phyloP scores from a whole-genome alignment of 495 filamentous ascomycete species.

The Penicillium parvum region DNA sequence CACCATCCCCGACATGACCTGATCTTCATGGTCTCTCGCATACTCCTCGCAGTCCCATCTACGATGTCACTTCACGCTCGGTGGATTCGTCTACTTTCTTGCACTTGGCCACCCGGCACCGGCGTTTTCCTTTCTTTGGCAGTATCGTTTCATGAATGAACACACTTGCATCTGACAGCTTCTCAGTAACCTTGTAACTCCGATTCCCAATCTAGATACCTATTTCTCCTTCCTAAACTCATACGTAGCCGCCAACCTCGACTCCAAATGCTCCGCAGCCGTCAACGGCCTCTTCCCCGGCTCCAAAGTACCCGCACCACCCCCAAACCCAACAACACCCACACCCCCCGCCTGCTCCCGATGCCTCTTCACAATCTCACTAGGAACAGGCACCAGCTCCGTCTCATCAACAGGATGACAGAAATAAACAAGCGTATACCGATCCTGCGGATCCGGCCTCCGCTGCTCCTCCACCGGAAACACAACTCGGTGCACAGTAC shows the following conservation, averaged over 20 bases:
- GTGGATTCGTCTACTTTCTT: slow-evolving; percentile 14
- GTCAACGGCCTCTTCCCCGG: slow-evolving; percentile 63
- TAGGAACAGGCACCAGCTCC: slow-evolving; percentile 72
- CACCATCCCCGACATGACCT: slow-evolving; percentile 5
- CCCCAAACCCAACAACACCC: slow-evolving; percentile 40
- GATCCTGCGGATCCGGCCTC: slow-evolving; percentile 52
- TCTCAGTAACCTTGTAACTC: not conserved
- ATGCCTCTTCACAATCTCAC: slow-evolving; percentile 47
- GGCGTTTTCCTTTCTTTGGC: slow-evolving; percentile 17
- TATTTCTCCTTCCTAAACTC: slow-evolving; percentile 36
- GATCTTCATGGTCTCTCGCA: slow-evolving; percentile 11
- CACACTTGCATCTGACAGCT: slow-evolving; percentile 10
- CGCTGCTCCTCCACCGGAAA: slow-evolving; percentile 54
- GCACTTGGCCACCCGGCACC: slow-evolving; percentile 23
- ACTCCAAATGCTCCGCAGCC: slow-evolving; percentile 76
- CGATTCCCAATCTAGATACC: too few species aligned
- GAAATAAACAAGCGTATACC: slow-evolving; percentile 89
- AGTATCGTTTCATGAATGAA: slow-evolving; percentile 14
- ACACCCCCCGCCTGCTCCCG: slow-evolving; percentile 27
- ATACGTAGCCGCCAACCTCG: slow-evolving; percentile 73
- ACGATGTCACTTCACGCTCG: slow-evolving; percentile 13
- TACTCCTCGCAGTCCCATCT: slow-evolving; percentile 10
- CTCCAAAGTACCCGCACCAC: slow-evolving; percentile 33
- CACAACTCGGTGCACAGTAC: slow-evolving; percentile 85
- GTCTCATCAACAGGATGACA: slow-evolving; percentile 77